Conservation (phyloP, 139 green algal genomes). For the Asterochloris sp. region DNA sequence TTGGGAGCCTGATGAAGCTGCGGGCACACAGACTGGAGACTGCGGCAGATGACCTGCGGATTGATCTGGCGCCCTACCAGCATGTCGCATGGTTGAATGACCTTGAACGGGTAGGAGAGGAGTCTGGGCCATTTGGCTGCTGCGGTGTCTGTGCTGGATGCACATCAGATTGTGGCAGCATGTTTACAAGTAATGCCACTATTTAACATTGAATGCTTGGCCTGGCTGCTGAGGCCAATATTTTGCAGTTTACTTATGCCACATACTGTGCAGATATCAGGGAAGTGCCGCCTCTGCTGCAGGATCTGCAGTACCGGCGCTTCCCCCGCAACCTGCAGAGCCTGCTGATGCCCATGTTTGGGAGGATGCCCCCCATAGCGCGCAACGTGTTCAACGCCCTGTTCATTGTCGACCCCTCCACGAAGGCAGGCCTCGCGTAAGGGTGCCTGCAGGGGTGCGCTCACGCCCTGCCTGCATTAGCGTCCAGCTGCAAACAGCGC, state of each 20-base stretch:
- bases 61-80: constrained; percentile 22
- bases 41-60: background rate
- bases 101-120: constrained; percentile 66
- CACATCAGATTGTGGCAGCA: background rate
- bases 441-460: background rate
- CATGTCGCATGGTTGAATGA: constrained; percentile 72
- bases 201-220: background rate
- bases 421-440: constrained; percentile 3
- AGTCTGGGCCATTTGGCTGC: too few relatives aligned
- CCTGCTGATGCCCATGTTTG: constrained; percentile 60
- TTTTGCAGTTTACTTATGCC: too few relatives aligned
- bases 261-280: too few relatives aligned
- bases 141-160: too few relatives aligned
- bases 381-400: constrained; percentile 75
- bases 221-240: too few relatives aligned
- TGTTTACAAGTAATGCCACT: constrained; percentile 33
- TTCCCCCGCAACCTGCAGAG: constrained; percentile 27
- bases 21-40: background rate
- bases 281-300: background rate
- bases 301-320: constrained; percentile 8
- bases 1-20: constrained; percentile 10
- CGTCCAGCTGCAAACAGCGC: too few relatives aligned
- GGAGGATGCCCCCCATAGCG: constrained; percentile 23
- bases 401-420: constrained; percentile 55
- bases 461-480: too few relatives aligned